Evolutionary conservation across 805 yeast species (phyloP).

Genomic region (Zygotorulaspora chibaensis): DNA sequence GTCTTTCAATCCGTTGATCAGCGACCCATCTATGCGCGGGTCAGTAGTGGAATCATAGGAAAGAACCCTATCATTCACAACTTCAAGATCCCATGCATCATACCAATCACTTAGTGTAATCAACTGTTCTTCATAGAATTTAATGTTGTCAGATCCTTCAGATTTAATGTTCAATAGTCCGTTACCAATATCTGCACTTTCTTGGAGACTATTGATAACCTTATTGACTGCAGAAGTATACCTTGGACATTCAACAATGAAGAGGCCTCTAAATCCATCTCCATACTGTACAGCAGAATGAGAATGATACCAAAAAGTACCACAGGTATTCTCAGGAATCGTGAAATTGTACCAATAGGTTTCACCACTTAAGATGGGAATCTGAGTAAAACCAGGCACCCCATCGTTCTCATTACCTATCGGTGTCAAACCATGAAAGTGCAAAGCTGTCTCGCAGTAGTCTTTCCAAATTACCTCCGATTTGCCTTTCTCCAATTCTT

Average conservation of each 20-base stretch:
- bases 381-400: slow-evolving; percentile 49
- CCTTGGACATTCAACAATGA: slow-evolving; percentile 50
- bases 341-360: slow-evolving; percentile 48
- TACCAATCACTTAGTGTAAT: slow-evolving; percentile 61
- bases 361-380: slow-evolving; percentile 64
- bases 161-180: slow-evolving; percentile 1
- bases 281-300: slow-evolving; percentile 48
- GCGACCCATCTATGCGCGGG: slow-evolving; percentile 26
- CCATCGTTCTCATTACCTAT: slow-evolving; percentile 44
- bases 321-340: slow-evolving; percentile 41
- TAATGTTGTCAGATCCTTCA: slow-evolving; percentile 5
- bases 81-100: slow-evolving; percentile 42
- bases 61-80: slow-evolving; percentile 28
- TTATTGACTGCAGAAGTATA: slow-evolving; percentile 36
- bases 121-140: slow-evolving; percentile 52
- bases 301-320: slow-evolving; percentile 57
- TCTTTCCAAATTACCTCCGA: slow-evolving; percentile 14
- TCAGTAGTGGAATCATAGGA: slow-evolving; percentile 26
- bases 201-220: slow-evolving; percentile 8
- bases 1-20: slow-evolving; percentile 23
- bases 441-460: slow-evolving; percentile 39
- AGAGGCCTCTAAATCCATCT: slow-evolving; percentile 49
- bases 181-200: background rate
- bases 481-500: slow-evolving; percentile 28
- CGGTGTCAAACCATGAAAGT: slow-evolving; percentile 52